Conservation (phyloP, 208 protist species). For the Crithidia brevicula region DNA sequence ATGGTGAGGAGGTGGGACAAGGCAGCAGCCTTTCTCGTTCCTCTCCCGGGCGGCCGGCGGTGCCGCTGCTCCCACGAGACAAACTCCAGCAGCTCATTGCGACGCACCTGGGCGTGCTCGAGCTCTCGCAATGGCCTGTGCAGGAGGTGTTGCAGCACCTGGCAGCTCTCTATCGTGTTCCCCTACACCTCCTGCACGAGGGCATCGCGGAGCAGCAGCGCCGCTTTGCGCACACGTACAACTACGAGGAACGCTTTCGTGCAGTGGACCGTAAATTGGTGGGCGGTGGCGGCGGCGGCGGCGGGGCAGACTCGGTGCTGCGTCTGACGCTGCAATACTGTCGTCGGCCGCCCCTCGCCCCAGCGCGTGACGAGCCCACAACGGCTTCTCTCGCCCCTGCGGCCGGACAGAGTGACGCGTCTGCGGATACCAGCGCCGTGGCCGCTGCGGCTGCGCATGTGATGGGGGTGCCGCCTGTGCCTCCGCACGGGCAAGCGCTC, state of each 20-base stretch:
- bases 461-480: not conserved
- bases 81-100: constrained; percentile 44
- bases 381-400: not conserved
- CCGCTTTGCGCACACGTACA: constrained; percentile 45
- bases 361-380: not conserved
- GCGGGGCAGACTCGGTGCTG: constrained; percentile 35
- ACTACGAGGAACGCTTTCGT: constrained; percentile 73
- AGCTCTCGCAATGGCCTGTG: constrained; percentile 59
- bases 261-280: constrained; percentile 58
- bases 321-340: constrained; percentile 61
- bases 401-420: too few species aligned
- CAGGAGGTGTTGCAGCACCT: constrained; percentile 65
- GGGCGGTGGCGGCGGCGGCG: constrained; percentile 19
- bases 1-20: too few species aligned
- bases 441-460: not conserved
- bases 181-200: constrained; percentile 39
- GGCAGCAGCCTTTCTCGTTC: too few species aligned
- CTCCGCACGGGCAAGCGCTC: not conserved
- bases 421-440: not conserved
- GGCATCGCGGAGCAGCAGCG: constrained; percentile 53
- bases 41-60: too few species aligned
- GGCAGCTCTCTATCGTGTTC: constrained; percentile 48
- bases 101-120: constrained; percentile 40
- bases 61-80: not conserved
- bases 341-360: constrained; percentile 35